Base-by-base conservation (phyloP, 306 rosid genomes). In the Acacia crassicarpa region DNA sequence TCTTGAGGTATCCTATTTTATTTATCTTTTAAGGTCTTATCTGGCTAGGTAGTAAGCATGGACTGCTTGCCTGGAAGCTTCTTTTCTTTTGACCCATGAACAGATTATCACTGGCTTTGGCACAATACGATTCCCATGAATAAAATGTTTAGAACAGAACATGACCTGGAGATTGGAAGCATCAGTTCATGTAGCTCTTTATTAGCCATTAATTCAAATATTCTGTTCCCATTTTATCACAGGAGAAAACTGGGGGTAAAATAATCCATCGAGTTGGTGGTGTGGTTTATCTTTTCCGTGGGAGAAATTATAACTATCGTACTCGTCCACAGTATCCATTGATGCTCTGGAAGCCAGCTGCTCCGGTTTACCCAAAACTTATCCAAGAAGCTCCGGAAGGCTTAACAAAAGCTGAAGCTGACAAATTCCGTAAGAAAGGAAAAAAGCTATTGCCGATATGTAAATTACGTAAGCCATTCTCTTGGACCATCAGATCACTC, bases 291-390 rank as follows among this genome's bases (percentile, higher is more conserved):
- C 93, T 93, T 83, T 95, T 87, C 79, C 89, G 97, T 54, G 99
- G 99, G 14, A 95, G 99, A 88, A 93, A 95, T 80, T 95, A 93
- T 88, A 85, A 88, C 87, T 89, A 91, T 78, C 91, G 86, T 25
- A 85, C 93, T 61, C 98, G 93, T 74, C 98, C 99, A 4, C 97
- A 89, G 84, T 95, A 91, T 86, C 99, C 98, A 14, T 83, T 93
- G 85, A 95, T 95, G 99, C 93, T 95, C 71, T 95, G 99, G 99
- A 95, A 93, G 85, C 99, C 99, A 75, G 98, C 99, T 22, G 87
- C 99, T 58, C 99, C 99, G 3, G 89, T 88, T 75, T 88, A 95
- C 83, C 99, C 99, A 33, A 95, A 95, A 85, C 98, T 95, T 82
- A 93, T 95, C 83, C 98, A 91, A 75, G 98, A 93, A 75, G 94